Evolutionary conservation across 2,329 filamentous ascomycete species (phyloP), one percentile per base, ranked within the genome.

Genomic region (Trichothecium roseum): DNA sequence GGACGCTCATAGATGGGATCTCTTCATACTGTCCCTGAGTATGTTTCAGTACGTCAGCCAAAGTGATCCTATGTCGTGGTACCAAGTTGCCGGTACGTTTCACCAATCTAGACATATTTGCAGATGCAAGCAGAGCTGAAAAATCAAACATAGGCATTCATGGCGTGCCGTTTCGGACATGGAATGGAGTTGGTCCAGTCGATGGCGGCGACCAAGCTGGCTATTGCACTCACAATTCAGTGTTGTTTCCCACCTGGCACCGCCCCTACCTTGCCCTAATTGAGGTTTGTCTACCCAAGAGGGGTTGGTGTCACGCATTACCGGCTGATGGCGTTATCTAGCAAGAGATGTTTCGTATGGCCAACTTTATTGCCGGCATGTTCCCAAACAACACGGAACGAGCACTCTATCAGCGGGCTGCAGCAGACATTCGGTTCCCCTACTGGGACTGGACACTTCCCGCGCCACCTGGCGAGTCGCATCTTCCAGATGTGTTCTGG

Each of bases 181-280:
- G 72, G 69, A 69, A 65, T 20, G 66, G 60, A 24, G 72, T 76
- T 16, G 48, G 58, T 33, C 61, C 66, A 37, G 61, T 58, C 2
- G 49, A 63, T 3, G 73, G 72, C 2, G 72, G 69, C 39, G 62
- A 67, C 38, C 59, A 65, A 28, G 64, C 69, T 13, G 85, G 84
- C 34, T 93, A 87, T 54, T 93, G 86, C 54, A 74, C 74, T 12
- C 86, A 94, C 56, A 72, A 68, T 17, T 83, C 81, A 2, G 74
- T 80, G 28, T 62, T 91, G 13, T 91, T 94, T 52, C 74, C 81
- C 28, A 71, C 78, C 28, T 93, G 86, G 86, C 86, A 94, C 64
- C 74, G 86, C 34, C 82, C 84, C 1, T 93, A 89, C 55, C 63
- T 91, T 39, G 69, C 66, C 20, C 54, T 76, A 34, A 73, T 72